Conservation (phyloP, 164 flowering plant species). For the Magnolia sinica region DNA sequence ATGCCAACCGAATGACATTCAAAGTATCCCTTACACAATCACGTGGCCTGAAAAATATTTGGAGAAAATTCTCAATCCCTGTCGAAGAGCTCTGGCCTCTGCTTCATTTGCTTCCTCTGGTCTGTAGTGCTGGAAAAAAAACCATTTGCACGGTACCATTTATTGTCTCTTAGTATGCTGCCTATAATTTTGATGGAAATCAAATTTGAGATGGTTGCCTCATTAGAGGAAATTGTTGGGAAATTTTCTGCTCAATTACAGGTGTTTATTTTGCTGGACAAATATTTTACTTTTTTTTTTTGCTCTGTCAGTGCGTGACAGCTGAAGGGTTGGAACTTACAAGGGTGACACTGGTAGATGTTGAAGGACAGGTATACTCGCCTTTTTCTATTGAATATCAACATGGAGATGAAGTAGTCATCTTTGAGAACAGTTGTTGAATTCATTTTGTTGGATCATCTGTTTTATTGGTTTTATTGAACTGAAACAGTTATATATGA, state of each 20-base stretch:
- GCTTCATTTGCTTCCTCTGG: too few relatives aligned
- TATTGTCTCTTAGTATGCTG: background rate
- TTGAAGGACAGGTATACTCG: constrained; percentile 60
- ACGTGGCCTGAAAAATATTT: too few relatives aligned
- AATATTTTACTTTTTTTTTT: constrained; percentile 1
- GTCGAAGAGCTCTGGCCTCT: too few relatives aligned
- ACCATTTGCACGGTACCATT: too few relatives aligned
- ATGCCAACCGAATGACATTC: too few relatives aligned
- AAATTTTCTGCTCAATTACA: background rate
- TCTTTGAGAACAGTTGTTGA: background rate
- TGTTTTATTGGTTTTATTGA: background rate
- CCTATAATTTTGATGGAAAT: background rate
- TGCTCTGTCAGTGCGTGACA: constrained; percentile 64
- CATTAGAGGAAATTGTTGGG: background rate
- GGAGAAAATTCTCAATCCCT: too few relatives aligned
- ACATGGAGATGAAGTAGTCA: background rate
- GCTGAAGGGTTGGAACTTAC: constrained; percentile 88
- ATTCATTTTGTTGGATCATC: background rate
- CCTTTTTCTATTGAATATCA: background rate
- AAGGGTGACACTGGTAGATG: constrained; percentile 75
- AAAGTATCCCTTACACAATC: too few relatives aligned
- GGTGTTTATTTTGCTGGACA: background rate
- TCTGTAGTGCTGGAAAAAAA: too few relatives aligned
- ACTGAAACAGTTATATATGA: background rate
- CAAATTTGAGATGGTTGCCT: background rate